Evolutionary conservation across 257 asterid genomes (phyloP).

Genomic region (Petrea volubilis): DNA sequence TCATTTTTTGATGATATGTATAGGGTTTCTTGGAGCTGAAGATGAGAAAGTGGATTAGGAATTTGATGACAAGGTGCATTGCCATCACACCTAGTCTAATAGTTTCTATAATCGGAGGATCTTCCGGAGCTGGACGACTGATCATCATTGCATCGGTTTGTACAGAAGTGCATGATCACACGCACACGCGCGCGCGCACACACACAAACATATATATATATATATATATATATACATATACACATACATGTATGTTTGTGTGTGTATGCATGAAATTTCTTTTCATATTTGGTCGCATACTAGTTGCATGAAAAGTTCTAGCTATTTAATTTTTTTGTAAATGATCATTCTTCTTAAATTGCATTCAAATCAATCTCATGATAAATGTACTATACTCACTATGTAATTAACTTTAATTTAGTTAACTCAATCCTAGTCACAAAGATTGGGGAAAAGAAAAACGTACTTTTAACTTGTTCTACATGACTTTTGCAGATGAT

Average conservation of each 20-base stretch:
- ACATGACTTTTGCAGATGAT: slow-evolving; percentile 60
- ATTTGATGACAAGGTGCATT: slow-evolving; percentile 72
- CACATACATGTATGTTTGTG: too few relatives aligned
- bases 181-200: too few relatives aligned
- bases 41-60: slow-evolving; percentile 78
- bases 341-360: too few relatives aligned
- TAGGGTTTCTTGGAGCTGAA: slow-evolving; percentile 85
- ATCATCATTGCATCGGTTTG: slow-evolving; percentile 94
- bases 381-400: too few relatives aligned
- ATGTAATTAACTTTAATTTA: too few relatives aligned
- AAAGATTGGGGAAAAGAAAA: too few relatives aligned
- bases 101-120: slow-evolving; percentile 82
- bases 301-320: too few relatives aligned
- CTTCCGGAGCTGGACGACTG: slow-evolving; percentile 81
- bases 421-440: too few relatives aligned
- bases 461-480: neutral
- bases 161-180: neutral
- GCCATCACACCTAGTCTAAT: slow-evolving; percentile 89
- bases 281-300: too few relatives aligned
- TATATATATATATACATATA: neutral
- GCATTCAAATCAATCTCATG: too few relatives aligned
- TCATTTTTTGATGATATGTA: neutral
- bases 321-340: too few relatives aligned
- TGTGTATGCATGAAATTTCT: too few relatives aligned
- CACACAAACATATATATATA: neutral